phyloP scores from a whole-genome alignment of 164 flowering plant genomes.

The Magnolia sinica region DNA sequence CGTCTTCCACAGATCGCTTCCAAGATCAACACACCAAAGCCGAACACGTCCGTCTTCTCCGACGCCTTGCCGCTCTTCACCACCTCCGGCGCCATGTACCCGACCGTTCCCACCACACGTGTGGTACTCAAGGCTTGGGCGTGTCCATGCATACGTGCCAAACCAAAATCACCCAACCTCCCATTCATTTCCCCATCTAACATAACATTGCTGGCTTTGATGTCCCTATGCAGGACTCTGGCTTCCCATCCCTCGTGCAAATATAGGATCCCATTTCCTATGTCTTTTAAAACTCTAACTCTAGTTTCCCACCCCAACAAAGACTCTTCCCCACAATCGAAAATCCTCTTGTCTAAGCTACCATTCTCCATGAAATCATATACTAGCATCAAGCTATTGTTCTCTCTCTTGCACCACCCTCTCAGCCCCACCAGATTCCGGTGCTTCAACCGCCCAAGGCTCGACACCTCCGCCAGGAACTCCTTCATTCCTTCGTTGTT shows the following conservation, averaged over 20 bases:
- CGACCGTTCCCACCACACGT: conserved; percentile 44
- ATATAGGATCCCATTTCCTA: conserved; percentile 38
- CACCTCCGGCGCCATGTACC: conserved; percentile 55
- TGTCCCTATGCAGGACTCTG: conserved; percentile 47
- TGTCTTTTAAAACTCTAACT: conserved; percentile 33
- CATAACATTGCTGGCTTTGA: conserved; percentile 52
- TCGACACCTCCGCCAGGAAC: conserved; percentile 48
- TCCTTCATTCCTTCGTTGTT: conserved; percentile 31
- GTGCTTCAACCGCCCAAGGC: conserved; percentile 48
- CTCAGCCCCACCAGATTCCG: conserved; percentile 42
- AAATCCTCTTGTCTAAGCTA: conserved; percentile 43
- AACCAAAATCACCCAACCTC: conserved; percentile 45
- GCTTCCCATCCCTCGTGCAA: conserved; percentile 52
- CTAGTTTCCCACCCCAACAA: conserved; percentile 38
- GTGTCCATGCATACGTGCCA: conserved; percentile 37
- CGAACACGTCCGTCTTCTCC: conserved; percentile 40
- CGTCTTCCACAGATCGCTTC: conserved; percentile 41
- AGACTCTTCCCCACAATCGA: conserved; percentile 25
- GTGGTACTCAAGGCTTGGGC: conserved; percentile 30
- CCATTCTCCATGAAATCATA: conserved; percentile 52
- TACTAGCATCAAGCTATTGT: conserved; percentile 32
- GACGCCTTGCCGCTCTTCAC: conserved; percentile 41
- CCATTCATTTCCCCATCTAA: conserved; percentile 48
- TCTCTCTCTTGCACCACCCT: conserved; percentile 47
- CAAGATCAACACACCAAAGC: conserved; percentile 42